Percentiles rank a stretch among this genome's conserved stretches.
phyloP scores from a whole-genome alignment of 1,139 yeast species.

The Protomyces macrosporus region DNA sequence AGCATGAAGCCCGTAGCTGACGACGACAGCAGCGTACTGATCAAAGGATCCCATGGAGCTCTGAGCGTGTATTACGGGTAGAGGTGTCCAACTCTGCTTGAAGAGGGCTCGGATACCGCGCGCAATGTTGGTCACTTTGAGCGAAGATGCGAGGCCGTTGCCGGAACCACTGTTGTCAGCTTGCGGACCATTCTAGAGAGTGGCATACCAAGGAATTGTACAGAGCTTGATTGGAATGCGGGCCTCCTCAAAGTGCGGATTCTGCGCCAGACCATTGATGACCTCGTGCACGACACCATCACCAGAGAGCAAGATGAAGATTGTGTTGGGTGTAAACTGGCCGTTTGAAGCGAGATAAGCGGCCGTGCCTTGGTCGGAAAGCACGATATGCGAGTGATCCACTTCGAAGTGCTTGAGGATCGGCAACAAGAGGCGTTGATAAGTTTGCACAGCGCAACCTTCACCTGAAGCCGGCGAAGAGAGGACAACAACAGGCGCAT shows the following conservation, averaged over 20 bases:
- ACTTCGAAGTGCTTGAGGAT: slow-evolving; percentile 17
- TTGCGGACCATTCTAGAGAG: no score
- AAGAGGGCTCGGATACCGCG: slow-evolving; percentile 19
- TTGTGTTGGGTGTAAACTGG: slow-evolving; percentile 16
- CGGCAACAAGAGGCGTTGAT: slow-evolving; percentile 12
- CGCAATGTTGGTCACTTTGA: slow-evolving; percentile 4
- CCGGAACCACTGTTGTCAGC: slow-evolving; percentile 3
- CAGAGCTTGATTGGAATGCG: slow-evolving; percentile 10
- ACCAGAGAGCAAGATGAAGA: slow-evolving; percentile 16
- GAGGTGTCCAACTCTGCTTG: slow-evolving; percentile 7
- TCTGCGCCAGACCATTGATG: slow-evolving; percentile 17
- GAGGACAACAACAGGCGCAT: slow-evolving; percentile 20
- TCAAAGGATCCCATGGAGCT: neutral
- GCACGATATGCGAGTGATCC: slow-evolving; percentile 18
- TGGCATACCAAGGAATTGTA: slow-evolving; percentile 1
- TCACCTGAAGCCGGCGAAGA: slow-evolving; percentile 18
- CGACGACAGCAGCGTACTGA: slow-evolving; percentile 13
- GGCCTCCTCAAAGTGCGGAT: slow-evolving; percentile 4
- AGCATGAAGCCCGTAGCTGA: slow-evolving; percentile 19
- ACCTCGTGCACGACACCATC: slow-evolving; percentile 23
- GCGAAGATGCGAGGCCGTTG: slow-evolving; percentile 11
- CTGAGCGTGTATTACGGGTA: slow-evolving; percentile 13
- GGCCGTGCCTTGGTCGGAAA: slow-evolving; percentile 11
- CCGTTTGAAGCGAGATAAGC: slow-evolving; percentile 15
- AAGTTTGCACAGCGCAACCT: slow-evolving; percentile 13